A percentile compares a stretch with the other conserved stretches of the same genome.
phyloP scores from a whole-genome alignment of 768 basidiomycete species.

The Scleroderma bovista region DNA sequence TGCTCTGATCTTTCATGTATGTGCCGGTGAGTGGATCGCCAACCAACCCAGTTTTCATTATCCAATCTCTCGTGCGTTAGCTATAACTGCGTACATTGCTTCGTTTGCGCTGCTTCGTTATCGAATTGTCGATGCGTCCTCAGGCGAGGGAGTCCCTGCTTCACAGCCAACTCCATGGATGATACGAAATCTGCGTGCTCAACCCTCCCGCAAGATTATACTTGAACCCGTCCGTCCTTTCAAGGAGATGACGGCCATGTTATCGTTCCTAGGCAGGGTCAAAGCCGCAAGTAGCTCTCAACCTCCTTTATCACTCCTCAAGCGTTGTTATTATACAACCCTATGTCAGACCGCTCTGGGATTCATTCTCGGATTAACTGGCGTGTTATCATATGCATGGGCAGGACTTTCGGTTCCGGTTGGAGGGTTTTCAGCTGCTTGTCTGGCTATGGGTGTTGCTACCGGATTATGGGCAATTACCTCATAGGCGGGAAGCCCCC shows the following conservation, averaged over 20 bases:
- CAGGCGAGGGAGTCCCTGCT: conserved; percentile 7
- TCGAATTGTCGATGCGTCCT: conserved; percentile 12
- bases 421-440: conserved; percentile 24
- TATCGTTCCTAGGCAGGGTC: not conserved
- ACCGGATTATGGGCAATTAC: conserved; percentile 22
- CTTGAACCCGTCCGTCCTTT: conserved; percentile 11
- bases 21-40: conserved; percentile 17
- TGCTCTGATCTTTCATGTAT: conserved; percentile 27
- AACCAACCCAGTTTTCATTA: not conserved
- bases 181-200: conserved; percentile 3
- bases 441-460: conserved; percentile 16
- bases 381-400: conserved; percentile 25
- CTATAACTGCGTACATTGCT: conserved; percentile 22
- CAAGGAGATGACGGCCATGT: not conserved
- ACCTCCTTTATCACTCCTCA: conserved; percentile 12
- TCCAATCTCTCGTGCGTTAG: conserved; percentile 6
- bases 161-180: not conserved
- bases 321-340: conserved; percentile 21
- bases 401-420: conserved; percentile 16
- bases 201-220: conserved; percentile 9
- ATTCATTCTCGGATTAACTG: conserved; percentile 21
- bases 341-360: conserved; percentile 19
- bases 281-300: not conserved
- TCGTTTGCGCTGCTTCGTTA: conserved; percentile 27
- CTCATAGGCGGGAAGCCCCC: conserved; percentile 1